phyloP scores from a whole-genome alignment of 257 asterid genomes.

The Plantago ovata region DNA sequence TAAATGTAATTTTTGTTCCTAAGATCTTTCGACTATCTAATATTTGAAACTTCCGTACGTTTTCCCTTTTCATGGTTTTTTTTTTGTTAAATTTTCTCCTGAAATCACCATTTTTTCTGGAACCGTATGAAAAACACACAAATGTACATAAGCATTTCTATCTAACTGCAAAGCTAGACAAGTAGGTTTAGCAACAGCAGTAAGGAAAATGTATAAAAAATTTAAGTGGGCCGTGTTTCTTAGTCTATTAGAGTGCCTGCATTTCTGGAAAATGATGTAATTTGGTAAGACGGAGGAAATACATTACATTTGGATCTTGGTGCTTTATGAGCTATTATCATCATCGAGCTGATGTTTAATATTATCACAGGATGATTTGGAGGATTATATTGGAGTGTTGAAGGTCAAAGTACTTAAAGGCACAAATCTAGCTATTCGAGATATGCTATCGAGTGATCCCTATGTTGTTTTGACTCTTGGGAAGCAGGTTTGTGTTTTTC shows the following conservation, averaged over 20 bases:
- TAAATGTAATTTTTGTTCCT: not conserved
- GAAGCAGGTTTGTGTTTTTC: conserved; percentile 54
- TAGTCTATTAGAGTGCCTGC: not conserved
- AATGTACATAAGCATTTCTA: too few species aligned
- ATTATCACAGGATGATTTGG: conserved; percentile 77
- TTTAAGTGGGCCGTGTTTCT: too few species aligned
- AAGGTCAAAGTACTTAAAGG: conserved; percentile 78
- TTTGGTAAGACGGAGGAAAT: not conserved
- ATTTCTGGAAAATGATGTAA: not conserved
- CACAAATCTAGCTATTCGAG: conserved; percentile 82
- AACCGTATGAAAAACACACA: too few species aligned
- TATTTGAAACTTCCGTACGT: too few species aligned
- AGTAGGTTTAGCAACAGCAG: too few species aligned
- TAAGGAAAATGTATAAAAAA: too few species aligned
- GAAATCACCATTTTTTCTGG: too few species aligned
- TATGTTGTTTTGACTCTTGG: conserved; percentile 84
- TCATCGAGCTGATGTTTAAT: conserved; percentile 19
- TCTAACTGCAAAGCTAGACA: too few species aligned
- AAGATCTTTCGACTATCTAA: not conserved
- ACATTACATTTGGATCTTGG: conserved; percentile 5
- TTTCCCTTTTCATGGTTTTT: too few species aligned
- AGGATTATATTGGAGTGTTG: conserved; percentile 87
- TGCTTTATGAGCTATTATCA: conserved; percentile 16
- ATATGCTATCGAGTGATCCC: conserved; percentile 94
- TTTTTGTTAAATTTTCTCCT: too few species aligned